Percentiles rank a stretch among this genome's conserved stretches.
Evolutionary conservation across 495 filamentous ascomycete species (phyloP).

Genomic region (Amorphotheca resinae): DNA sequence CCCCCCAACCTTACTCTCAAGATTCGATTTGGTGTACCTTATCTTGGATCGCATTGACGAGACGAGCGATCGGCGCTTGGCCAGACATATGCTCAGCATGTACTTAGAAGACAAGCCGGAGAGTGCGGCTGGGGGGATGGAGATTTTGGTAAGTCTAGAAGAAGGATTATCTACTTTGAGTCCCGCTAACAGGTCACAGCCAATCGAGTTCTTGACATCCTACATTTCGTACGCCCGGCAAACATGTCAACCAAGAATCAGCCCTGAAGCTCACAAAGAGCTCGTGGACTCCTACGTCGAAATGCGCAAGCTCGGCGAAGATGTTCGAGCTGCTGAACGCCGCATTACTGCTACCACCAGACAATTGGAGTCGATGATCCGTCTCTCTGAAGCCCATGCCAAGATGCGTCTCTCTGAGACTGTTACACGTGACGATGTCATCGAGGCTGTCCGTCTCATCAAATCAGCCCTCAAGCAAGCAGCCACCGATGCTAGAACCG

Average conservation of each 20-base stretch:
- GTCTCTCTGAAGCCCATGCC: constrained; percentile 88
- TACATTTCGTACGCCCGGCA: constrained; percentile 97
- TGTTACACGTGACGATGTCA: constrained; percentile 74
- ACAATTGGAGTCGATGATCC: constrained; percentile 95
- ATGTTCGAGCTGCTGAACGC: constrained; percentile 84
- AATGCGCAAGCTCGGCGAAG: constrained; percentile 91
- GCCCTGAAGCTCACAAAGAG: constrained; percentile 60
- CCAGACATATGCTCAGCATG: constrained; percentile 90
- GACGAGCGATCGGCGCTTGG: constrained; percentile 71
- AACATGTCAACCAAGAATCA: constrained; percentile 70
- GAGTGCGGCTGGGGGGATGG: constrained; percentile 52
- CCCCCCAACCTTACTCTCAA: constrained; percentile 83
- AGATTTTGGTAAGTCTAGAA: constrained; percentile 59
- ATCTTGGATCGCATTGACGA: constrained; percentile 91
- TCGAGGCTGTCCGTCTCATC: constrained; percentile 86
- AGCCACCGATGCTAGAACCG: constrained; percentile 82
- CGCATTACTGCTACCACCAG: constrained; percentile 95
- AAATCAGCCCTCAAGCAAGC: constrained; percentile 91
- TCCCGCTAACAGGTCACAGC: constrained; percentile 30
- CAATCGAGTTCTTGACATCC: constrained; percentile 86
- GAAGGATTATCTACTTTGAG: background rate
- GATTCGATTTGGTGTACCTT: constrained; percentile 94
- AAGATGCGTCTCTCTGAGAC: constrained; percentile 77
- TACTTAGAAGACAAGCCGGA: constrained; percentile 90
- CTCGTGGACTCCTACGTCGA: constrained; percentile 83